Evolutionary conservation across 352 stramenopile species (phyloP).

Genomic region (Pilasporangium apinafurcum): DNA sequence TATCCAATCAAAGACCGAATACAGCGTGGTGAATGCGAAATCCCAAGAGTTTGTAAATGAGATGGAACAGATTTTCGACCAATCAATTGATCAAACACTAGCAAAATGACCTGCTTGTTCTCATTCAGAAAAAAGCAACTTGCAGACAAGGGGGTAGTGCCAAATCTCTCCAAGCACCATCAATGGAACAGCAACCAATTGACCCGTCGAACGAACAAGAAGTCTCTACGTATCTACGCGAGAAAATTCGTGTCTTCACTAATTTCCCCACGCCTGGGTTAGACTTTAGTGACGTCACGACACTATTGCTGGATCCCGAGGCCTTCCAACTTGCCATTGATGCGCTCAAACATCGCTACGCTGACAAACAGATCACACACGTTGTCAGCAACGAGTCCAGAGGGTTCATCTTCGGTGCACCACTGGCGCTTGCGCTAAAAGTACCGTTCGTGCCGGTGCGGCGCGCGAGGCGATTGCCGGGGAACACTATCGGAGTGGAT

Average conservation of each 20-base stretch:
- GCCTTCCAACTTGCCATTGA: slow-evolving; percentile 75
- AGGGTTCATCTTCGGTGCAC: slow-evolving; percentile 78
- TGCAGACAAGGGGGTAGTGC: too few relatives aligned
- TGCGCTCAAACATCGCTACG: slow-evolving; percentile 58
- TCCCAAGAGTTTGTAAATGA: too few relatives aligned
- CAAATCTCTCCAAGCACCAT: too few relatives aligned
- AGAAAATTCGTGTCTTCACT: slow-evolving; percentile 59
- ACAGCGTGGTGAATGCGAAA: too few relatives aligned
- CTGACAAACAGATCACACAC: slow-evolving; percentile 54
- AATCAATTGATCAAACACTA: too few relatives aligned
- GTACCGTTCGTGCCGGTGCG: slow-evolving; percentile 70
- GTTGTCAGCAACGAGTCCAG: slow-evolving; percentile 76
- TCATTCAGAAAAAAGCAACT: too few relatives aligned
- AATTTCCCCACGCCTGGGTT: slow-evolving; percentile 52
- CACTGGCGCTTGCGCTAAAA: slow-evolving; percentile 58
- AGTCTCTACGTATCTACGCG: slow-evolving; percentile 52
- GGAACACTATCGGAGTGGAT: slow-evolving; percentile 73
- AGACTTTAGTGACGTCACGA: slow-evolving; percentile 69
- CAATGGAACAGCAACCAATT: background rate
- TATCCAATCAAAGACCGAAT: too few relatives aligned
- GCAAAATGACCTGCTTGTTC: too few relatives aligned
- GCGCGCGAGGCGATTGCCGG: slow-evolving; percentile 47
- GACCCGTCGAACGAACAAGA: slow-evolving; percentile 44
- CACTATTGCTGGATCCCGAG: slow-evolving; percentile 57
- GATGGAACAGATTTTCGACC: too few relatives aligned